Evolutionary conservation across 2,329 filamentous ascomycete genomes (phyloP), one percentile per base, ranked within the genome.

Genomic region (Penicillium sp.): DNA sequence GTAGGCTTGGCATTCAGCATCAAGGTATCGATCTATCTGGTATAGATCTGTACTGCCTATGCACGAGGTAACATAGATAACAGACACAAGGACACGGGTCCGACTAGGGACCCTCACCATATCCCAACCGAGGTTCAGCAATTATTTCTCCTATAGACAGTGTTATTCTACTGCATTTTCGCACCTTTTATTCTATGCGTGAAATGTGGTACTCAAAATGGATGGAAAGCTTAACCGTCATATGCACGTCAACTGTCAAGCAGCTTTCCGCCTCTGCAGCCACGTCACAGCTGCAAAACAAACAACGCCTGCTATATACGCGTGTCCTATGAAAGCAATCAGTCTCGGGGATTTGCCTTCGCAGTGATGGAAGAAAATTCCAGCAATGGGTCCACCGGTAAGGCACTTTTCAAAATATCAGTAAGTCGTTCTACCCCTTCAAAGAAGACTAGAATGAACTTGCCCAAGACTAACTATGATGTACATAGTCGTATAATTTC

Each of bases 401-500:
- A 58, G n/a, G 65, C 67, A n/a, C 63, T 37, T 27, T 27, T 4
- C 16, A 18, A 27, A n/a, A 37, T 19, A 40, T 64, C 50, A 64
- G 59, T 40, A 11, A 54, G 16, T 31, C 6, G 27, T 7, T 31
- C 1, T 31, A 31, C 27, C 7, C 27, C 6, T 31, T 31, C 27
- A 31, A 18, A 4, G 31, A 19, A 7, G 46, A 36, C 10, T 31
- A 2, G 33, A 27, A 22, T 7, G 3, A 2, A 58, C 64, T 49
- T 52, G 63, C 61, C 68, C 68, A 53, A 70, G 62, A 55, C 65
- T 70, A n/a, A 68, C n/a, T 70, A 60, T 3, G 22, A 70, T 66
- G 63, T 73, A 56, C 68, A 74, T 78, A 0, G 73, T n/a, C n/a
- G n/a, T 69, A 59, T 74, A 77, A 50, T 75, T 77, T n/a, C 70